Base-by-base conservation (phyloP, 139 green algal genomes). In the Limnomonas spitsbergensis region DNA sequence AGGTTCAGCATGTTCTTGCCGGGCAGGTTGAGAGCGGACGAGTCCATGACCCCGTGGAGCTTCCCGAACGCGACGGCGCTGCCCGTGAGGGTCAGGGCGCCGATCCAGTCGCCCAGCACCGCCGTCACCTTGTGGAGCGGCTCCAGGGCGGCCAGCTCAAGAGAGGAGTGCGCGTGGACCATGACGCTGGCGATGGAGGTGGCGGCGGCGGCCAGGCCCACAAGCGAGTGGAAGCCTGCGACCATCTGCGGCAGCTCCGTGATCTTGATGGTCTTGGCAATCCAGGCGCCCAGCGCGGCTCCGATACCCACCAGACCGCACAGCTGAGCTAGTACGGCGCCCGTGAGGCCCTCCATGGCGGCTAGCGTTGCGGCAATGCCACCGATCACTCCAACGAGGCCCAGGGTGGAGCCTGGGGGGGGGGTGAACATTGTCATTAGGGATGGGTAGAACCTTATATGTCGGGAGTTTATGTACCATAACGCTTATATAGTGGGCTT, bases 221-320 rank as follows among this genome's bases (percentile, higher is more conserved):
- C 88, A 31, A 97, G 89, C 37, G 91, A 94, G 86, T 97, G 93
- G 86, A 96, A 97, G 26, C 72, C 93, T 6, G 93, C 93, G 42
- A 97, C 90, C 85, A 93, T 90, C 76, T 87, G 83, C 2, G 76
- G 76, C 39, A 81, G 76, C 29, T 81, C 76, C 20, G 76, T 81
- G 66, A 81, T 81, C 66, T 81, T 76, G 26, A 81, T 81, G 36
- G 20, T 70, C 24, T 27, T 38, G 73, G 73, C 73, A 20, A 79
- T 6, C 2, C 20, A 20, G 47, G 14, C 14, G 20, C 47, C 47
- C 14, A 61, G 47, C 20, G 20, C 14, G 14, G 14, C 47, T 61
- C 47, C 47, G 20, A 61, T 20, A 61, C 47, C 47, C 20, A 20
- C 47, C 20, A 29, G 61, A 20, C 14, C 47, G 20, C 20, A 61